Conservation (phyloP, 2,329 filamentous ascomycete genomes). For the Pezicula neosporulosa region DNA sequence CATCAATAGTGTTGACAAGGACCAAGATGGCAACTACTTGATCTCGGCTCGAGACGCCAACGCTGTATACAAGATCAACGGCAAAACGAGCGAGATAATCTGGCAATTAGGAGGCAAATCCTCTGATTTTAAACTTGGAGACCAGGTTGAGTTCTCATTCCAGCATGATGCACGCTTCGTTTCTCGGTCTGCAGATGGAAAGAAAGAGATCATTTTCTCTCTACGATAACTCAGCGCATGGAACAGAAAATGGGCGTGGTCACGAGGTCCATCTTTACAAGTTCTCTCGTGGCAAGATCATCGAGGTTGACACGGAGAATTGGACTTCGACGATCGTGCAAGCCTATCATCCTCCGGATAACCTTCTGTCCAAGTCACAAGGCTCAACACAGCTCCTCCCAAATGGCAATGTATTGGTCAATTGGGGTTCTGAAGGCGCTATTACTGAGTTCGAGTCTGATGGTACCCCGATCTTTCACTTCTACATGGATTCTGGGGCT, state of each 20-base stretch:
- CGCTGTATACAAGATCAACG: slow-evolving; percentile 44
- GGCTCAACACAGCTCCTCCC: slow-evolving; percentile 19
- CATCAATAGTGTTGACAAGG: slow-evolving; percentile 36
- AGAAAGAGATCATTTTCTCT: slow-evolving; percentile 15
- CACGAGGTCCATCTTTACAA: slow-evolving; percentile 9
- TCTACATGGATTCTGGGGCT: slow-evolving; percentile 32
- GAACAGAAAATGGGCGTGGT: slow-evolving; percentile 7
- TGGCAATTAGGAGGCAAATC: slow-evolving; percentile 43
- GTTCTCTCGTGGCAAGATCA: slow-evolving; percentile 18
- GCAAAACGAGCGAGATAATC: slow-evolving; percentile 40
- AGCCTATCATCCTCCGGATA: slow-evolving; percentile 15
- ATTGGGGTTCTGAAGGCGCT: slow-evolving; percentile 19
- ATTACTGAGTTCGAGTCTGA: slow-evolving; percentile 23
- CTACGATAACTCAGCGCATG: slow-evolving; percentile 20
- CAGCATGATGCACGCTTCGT: slow-evolving; percentile 45
- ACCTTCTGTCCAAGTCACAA: slow-evolving; percentile 18
- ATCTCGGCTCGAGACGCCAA: slow-evolving; percentile 43
- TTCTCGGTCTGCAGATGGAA: slow-evolving; percentile 17
- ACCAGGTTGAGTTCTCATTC: slow-evolving; percentile 43
- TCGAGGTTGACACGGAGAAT: slow-evolving; percentile 14
- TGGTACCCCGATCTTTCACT: slow-evolving; percentile 33
- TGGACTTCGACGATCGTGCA: slow-evolving; percentile 15
- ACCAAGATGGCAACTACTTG: slow-evolving; percentile 39
- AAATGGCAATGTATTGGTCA: slow-evolving; percentile 20
- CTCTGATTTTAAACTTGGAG: slow-evolving; percentile 37